Percentiles rank a stretch among this genome's conserved stretches.
Conservation (phyloP, 192 early-diverging fungal genomes). For the Glomus cerebriforme region DNA sequence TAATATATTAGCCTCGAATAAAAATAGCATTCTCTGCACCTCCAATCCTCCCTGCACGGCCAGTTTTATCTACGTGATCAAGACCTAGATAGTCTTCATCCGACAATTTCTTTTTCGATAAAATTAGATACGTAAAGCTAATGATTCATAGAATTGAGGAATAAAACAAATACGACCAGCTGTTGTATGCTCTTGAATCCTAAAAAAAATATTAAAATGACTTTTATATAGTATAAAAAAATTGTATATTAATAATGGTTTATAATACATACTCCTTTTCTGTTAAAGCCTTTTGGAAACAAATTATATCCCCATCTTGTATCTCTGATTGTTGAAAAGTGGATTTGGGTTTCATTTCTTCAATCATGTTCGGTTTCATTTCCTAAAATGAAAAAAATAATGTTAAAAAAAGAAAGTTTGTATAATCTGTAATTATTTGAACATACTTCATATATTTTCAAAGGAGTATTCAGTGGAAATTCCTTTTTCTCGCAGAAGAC, state of each 20-base stretch:
- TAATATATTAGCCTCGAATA: conserved; percentile 42
- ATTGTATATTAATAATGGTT: no score
- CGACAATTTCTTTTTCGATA: conserved; percentile 33
- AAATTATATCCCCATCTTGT: conserved; percentile 93
- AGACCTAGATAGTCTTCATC: conserved; percentile 47
- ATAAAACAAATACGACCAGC: conserved; percentile 50
- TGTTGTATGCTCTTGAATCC: conserved; percentile 40
- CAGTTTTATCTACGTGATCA: conserved; percentile 55
- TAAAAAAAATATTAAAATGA: background rate
- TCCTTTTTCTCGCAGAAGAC: conserved; percentile 54
- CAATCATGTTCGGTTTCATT: conserved; percentile 93
- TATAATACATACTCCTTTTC: conserved; percentile 46
- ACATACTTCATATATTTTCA: conserved; percentile 69
- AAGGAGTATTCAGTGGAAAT: conserved; percentile 55
- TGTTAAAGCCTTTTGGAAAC: conserved; percentile 66
- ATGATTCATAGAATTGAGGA: conserved; percentile 78
- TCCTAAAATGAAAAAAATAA: conserved; percentile 56
- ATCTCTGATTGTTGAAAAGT: conserved; percentile 81
- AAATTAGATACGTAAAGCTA: conserved; percentile 62
- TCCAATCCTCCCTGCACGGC: conserved; percentile 38
- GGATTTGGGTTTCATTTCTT: conserved; percentile 61
- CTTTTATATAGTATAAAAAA: no score
- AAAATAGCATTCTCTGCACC: conserved; percentile 45
- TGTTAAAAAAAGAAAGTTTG: background rate
- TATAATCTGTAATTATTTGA: background rate